Percentiles rank a stretch among this genome's conserved stretches.
Evolutionary conservation across 1,139 yeast genomes (phyloP).

Genomic region (Suhomyces yuchorum): DNA sequence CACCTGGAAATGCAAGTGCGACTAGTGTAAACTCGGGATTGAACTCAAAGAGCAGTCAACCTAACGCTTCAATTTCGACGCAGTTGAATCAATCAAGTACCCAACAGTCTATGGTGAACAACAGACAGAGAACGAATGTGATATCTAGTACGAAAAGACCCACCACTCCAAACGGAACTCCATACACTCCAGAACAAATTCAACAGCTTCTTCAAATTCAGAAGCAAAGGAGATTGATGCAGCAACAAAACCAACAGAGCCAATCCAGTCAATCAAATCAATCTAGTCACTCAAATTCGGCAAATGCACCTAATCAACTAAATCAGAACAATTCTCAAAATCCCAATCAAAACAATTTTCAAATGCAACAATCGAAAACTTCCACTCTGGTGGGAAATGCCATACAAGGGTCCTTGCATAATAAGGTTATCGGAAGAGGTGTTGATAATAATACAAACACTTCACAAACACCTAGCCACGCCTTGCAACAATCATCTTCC

Average conservation of each 20-base stretch:
- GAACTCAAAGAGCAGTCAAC: background rate
- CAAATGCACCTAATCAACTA: slow-evolving; percentile 5
- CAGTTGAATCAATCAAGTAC: background rate
- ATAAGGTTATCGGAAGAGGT: slow-evolving; percentile 8
- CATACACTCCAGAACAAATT: slow-evolving; percentile 56
- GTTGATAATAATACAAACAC: background rate
- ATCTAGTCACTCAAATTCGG: background rate
- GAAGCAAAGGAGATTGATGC: slow-evolving; percentile 53
- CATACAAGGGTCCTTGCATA: slow-evolving; percentile 6
- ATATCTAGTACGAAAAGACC: slow-evolving; percentile 29
- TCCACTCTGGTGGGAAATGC: slow-evolving; percentile 12
- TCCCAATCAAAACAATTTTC: background rate
- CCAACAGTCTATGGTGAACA: background rate
- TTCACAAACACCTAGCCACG: background rate
- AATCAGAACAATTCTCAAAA: background rate
- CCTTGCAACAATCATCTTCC: background rate
- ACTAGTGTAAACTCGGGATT: background rate
- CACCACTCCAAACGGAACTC: slow-evolving; percentile 54
- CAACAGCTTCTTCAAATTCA: slow-evolving; percentile 56
- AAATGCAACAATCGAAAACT: slow-evolving; percentile 8
- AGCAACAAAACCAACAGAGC: slow-evolving; percentile 37
- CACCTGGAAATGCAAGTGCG: background rate
- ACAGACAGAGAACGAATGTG: slow-evolving; percentile 6
- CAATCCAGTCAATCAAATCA: slow-evolving; percentile 5
- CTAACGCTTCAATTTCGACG: background rate